Evolutionary conservation across 2,329 filamentous ascomycete genomes (phyloP).

Genomic region (Lecanosticta acicola): DNA sequence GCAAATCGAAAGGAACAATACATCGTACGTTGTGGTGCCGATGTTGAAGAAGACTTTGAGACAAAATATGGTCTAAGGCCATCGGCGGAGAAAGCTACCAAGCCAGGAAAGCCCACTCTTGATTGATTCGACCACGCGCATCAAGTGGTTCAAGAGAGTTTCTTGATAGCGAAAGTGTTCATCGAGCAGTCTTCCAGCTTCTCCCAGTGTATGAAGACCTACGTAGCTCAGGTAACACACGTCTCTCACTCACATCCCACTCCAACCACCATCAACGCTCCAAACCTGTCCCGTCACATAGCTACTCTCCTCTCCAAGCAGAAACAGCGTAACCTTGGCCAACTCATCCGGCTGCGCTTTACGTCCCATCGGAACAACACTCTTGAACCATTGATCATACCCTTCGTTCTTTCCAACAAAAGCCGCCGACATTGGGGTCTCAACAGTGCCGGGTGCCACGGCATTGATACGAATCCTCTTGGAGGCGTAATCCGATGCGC

Average conservation of each 20-base stretch:
- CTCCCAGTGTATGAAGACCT: too few species aligned
- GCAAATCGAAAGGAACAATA: too few species aligned
- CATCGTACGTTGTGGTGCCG: too few species aligned
- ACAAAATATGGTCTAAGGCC: too few species aligned
- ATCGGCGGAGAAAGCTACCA: too few species aligned
- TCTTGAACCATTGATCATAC: constrained; percentile 1
- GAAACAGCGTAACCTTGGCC: constrained; percentile 44
- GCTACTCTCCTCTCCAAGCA: constrained; percentile 42
- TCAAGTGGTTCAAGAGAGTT: too few species aligned
- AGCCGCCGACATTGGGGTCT: constrained; percentile 34
- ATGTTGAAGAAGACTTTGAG: too few species aligned
- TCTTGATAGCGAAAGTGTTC: too few species aligned
- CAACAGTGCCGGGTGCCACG: constrained; percentile 24
- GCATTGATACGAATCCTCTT: constrained; percentile 23
- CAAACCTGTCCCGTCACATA: constrained; percentile 45
- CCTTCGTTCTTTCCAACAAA: background rate
- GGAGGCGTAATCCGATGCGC: constrained; percentile 18
- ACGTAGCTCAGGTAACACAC: too few species aligned
- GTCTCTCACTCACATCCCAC: background rate
- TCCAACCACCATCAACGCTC: constrained; percentile 41
- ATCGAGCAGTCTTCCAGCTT: too few species aligned
- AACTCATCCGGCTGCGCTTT: constrained; percentile 30
- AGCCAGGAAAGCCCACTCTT: too few species aligned
- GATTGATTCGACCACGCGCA: too few species aligned
- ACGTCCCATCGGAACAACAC: constrained; percentile 13